Evolutionary conservation across 176 grass and related monocot genomes (phyloP), one percentile per base, ranked within the genome.

Genomic region (Oryza officinalis): DNA sequence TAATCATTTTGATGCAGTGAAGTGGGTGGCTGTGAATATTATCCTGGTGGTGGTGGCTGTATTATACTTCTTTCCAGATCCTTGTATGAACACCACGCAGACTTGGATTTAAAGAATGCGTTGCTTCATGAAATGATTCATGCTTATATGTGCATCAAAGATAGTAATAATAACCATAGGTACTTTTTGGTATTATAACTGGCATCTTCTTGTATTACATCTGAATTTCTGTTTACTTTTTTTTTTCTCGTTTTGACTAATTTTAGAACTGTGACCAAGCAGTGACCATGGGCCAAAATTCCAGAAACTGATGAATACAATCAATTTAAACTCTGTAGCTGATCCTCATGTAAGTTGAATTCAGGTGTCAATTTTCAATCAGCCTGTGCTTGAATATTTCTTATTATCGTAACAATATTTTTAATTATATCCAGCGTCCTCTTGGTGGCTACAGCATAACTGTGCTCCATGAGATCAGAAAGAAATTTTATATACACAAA

Each of bases 91-190:
- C 57, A 47, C 41, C 33, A 35, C 22, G 11, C 63, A 52, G 67
- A 73, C 57, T 70, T 31, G 27, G 81, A 87, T 83, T 67, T 94
- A 65, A 92, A 94, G 78, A 94, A 92, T 86, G 47, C 65, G 85
- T 80, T 94, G 80, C 87, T 94, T 67, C 93, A 94, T 86, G 93
- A 94, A 83, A 94, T 94, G 93, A 94, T 94, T 74, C 93, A 94
- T 41, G 89, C 93, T 6, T 88, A 90, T 66, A 82, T 92, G 76
- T 94, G 93, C 74, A 77, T 92, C 72, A 79, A 86, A 74, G 54
- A 90, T 15, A 81, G 72, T 27, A 92, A 88, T 8, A 65, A 20
- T 63, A 45, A 88, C 71, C 90, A 90, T 84, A 81, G 85, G 93
- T 92, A 81, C 44, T 65, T 81, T 15, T 75, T 68, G 11, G 40